These are phyloP conservation scores for Helicocarpus griseus DNA, from an alignment of 2,329 filamentous ascomycete genomes.

Conservation along the genomic window DNA sequence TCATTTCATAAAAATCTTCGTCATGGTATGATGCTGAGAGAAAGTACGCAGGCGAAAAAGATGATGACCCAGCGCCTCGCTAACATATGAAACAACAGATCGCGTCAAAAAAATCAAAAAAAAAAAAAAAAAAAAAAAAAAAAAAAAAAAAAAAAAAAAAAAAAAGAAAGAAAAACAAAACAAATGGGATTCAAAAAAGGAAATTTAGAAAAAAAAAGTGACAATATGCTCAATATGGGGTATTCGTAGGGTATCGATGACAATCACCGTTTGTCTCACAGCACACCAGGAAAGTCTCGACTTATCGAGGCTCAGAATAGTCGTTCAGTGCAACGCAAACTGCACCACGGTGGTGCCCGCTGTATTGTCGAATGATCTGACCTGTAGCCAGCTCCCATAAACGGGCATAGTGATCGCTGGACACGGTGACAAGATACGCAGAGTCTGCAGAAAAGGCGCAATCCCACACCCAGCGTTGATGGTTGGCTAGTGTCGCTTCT, in stretches of 20 bases:
- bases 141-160: not conserved
- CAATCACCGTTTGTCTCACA: too few relatives aligned
- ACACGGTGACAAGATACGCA: conserved; percentile 86
- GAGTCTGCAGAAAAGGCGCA: conserved; percentile 91
- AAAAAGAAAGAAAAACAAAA: not conserved
- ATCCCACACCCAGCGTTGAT: conserved; percentile 97
- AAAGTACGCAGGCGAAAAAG: not conserved
- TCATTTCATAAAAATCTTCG: too few relatives aligned
- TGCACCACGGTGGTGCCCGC: conserved; percentile 82
- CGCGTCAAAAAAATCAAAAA: not conserved
- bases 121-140: not conserved
- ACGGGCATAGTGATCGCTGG: conserved; percentile 84
- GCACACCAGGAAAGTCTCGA: too few relatives aligned
- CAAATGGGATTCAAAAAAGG: not conserved
- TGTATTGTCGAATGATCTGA: conserved; percentile 88
- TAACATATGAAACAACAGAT: conserved; percentile 6
- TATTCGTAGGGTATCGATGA: not conserved
- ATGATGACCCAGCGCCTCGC: conserved; percentile 5
- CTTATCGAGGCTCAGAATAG: conserved; percentile 44
- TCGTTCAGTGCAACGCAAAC: conserved; percentile 92
- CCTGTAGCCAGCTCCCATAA: conserved; percentile 83
- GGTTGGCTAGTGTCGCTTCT: conserved; percentile 77
- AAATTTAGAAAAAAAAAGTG: not conserved
- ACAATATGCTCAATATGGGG: not conserved
- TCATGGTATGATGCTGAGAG: not conserved